phyloP scores from a whole-genome alignment of 768 basidiomycete species.

The Lyophyllum shimeji region DNA sequence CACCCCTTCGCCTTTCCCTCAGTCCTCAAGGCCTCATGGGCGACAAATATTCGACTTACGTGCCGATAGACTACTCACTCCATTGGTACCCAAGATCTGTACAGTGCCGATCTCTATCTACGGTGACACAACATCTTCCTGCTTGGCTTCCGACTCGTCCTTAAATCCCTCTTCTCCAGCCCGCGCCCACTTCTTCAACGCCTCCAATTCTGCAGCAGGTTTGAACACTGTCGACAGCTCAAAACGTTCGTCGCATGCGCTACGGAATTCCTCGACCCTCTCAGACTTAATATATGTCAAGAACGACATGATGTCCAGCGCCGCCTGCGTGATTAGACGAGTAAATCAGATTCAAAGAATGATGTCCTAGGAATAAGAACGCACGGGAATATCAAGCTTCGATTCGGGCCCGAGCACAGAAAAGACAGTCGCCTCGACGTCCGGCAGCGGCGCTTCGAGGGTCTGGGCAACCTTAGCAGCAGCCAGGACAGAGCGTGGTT shows the following conservation, averaged over 20 bases:
- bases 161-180: constrained; percentile 7
- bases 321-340: constrained; percentile 41
- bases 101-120: neutral
- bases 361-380: neutral
- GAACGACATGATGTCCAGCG: constrained; percentile 46
- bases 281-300: constrained; percentile 49
- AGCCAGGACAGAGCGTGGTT: constrained; percentile 57
- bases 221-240: constrained; percentile 69
- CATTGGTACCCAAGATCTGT: neutral
- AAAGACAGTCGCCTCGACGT: constrained; percentile 63
- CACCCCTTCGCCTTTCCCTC: too few species aligned
- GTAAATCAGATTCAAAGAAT: neutral
- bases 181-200: constrained; percentile 30
- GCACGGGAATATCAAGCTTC: constrained; percentile 47
- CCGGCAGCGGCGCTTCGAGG: constrained; percentile 49
- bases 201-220: constrained; percentile 46
- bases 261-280: constrained; percentile 61
- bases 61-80: neutral
- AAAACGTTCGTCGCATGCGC: constrained; percentile 53
- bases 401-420: constrained; percentile 42
- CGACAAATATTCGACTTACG: neutral
- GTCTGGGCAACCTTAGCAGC: constrained; percentile 54
- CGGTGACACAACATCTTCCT: constrained; percentile 12
- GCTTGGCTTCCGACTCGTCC: constrained; percentile 9
- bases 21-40: too few species aligned